phyloP scores from a whole-genome alignment of 2,329 filamentous ascomycete species.

The Colletotrichum abscissum region DNA sequence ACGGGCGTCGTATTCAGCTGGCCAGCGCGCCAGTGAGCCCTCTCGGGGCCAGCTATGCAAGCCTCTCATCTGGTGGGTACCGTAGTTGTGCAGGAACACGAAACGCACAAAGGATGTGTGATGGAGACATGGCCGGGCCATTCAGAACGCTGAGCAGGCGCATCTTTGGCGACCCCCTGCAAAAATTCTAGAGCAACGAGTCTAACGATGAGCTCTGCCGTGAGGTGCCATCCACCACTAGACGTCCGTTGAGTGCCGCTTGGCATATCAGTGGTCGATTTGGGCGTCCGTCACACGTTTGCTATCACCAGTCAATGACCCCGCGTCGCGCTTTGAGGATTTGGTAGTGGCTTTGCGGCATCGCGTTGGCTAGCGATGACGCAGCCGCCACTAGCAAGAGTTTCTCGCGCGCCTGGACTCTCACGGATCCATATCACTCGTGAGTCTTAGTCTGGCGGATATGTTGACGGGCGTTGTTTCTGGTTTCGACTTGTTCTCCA shows the following conservation, averaged over 20 bases:
- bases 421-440: neutral
- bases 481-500: slow-evolving; percentile 3
- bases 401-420: slow-evolving; percentile 19
- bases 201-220: slow-evolving; percentile 20
- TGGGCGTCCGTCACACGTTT: slow-evolving; percentile 6
- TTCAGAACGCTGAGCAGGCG: slow-evolving; percentile 19
- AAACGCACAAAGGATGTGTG: slow-evolving; percentile 35
- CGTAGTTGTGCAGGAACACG: slow-evolving; percentile 33
- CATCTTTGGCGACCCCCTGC: slow-evolving; percentile 11
- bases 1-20: slow-evolving; percentile 21
- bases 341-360: slow-evolving; percentile 17
- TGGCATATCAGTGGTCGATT: slow-evolving; percentile 26
- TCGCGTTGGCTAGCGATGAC: slow-evolving; percentile 27
- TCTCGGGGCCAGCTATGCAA: slow-evolving; percentile 9
- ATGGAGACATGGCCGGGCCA: slow-evolving; percentile 24
- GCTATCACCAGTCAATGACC: slow-evolving; percentile 22
- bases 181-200: slow-evolving; percentile 17
- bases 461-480: slow-evolving; percentile 9
- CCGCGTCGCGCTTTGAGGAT: slow-evolving; percentile 31
- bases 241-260: slow-evolving; percentile 7
- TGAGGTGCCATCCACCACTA: slow-evolving; percentile 28
- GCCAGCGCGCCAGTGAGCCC: slow-evolving; percentile 22
- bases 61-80: slow-evolving; percentile 5
- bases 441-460: neutral
- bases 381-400: slow-evolving; percentile 30